These are phyloP conservation scores for Suillus luteus DNA, from an alignment of 768 basidiomycete species.

Conservation along the genomic window DNA sequence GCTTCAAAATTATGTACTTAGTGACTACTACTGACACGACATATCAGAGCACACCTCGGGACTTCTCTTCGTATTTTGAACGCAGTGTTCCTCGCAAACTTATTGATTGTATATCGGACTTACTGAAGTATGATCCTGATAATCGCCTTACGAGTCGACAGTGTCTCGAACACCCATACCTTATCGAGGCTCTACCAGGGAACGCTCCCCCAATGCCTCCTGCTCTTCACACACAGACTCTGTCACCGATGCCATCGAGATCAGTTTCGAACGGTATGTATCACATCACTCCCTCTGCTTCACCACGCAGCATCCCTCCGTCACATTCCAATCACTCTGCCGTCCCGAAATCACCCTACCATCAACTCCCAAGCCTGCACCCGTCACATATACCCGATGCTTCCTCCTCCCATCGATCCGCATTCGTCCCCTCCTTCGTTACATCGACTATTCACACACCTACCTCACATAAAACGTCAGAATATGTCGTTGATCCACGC, in stretches of 20 bases:
- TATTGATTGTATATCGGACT: slow-evolving; percentile 88
- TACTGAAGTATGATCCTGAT: slow-evolving; percentile 91
- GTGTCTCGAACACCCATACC: slow-evolving; percentile 88
- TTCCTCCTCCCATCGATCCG: slow-evolving; percentile 53
- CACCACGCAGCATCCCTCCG: slow-evolving; percentile 47
- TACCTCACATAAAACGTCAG: slow-evolving; percentile 36
- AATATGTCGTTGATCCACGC: slow-evolving; percentile 35
- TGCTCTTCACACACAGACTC: slow-evolving; percentile 45
- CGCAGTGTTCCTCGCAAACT: slow-evolving; percentile 75
- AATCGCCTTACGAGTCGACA: slow-evolving; percentile 82
- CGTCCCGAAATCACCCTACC: slow-evolving; percentile 39
- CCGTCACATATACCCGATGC: slow-evolving; percentile 46
- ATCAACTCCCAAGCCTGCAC: slow-evolving; percentile 40
- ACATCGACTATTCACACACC: slow-evolving; percentile 34
- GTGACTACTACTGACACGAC: slow-evolving; percentile 11
- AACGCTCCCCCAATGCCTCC: slow-evolving; percentile 67
- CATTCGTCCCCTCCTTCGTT: slow-evolving; percentile 48
- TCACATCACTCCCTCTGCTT: slow-evolving; percentile 41
- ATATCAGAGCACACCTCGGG: slow-evolving; percentile 60
- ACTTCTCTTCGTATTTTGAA: slow-evolving; percentile 76
- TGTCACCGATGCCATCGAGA: slow-evolving; percentile 40
- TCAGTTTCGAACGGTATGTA: slow-evolving; percentile 37
- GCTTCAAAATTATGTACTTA: slow-evolving; percentile 2
- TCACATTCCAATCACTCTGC: slow-evolving; percentile 51
- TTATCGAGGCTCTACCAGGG: slow-evolving; percentile 72